Base-by-base conservation (phyloP, 139 green algal genomes). In the Limnomonas spitsbergensis region DNA sequence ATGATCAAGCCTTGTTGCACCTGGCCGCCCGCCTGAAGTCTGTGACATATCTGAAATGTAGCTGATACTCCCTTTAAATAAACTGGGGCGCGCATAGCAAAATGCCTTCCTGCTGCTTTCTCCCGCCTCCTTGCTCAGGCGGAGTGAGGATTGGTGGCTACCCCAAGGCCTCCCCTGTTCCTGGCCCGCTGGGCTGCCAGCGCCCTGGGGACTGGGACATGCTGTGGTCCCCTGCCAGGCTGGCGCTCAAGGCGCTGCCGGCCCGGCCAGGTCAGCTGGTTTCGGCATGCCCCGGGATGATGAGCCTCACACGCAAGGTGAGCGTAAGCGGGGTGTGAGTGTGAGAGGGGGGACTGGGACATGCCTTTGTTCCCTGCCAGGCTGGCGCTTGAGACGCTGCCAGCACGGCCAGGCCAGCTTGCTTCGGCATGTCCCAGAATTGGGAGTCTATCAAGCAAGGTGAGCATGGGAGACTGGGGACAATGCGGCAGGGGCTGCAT, bases 221-320 rank as follows among this genome's bases (percentile, higher is more conserved):
- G n/a, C 81, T 91, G 37, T 91, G 87, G 87, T 82, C 78, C 24
- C 87, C 87, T 6, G 87, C 84, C 1, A 73, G 87, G 9, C 75
- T 88, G 32, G 84, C 82, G 1, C 42, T 83, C 40, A 77, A 78
- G 6, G 84, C 84, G 1, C 40, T 82, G 4, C 81, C 84, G 1
- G 40, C 89, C 26, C 84, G 85, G 69, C 76, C 82, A 1, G 87
- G 87, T 0, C 87, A 91, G 79, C 84, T 91, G 31, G 68, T 88
- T 24, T 86, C 80, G 2, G 79, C 80, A 24, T 77, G 80, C 37
- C 87, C 87, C 2, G 87, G 87, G 1, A 68, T 91, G 47, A 86
- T 84, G 76, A 81, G 76, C 78, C 71, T 91, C 32, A 91, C 87
- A 1, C 84, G 82, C 39, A 91, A 91, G 84, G 84, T 83, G 38